Evolutionary conservation across 306 rosid species (phyloP), one percentile per base, ranked within the genome.

Genomic region (Gastrolobium bilobum): DNA sequence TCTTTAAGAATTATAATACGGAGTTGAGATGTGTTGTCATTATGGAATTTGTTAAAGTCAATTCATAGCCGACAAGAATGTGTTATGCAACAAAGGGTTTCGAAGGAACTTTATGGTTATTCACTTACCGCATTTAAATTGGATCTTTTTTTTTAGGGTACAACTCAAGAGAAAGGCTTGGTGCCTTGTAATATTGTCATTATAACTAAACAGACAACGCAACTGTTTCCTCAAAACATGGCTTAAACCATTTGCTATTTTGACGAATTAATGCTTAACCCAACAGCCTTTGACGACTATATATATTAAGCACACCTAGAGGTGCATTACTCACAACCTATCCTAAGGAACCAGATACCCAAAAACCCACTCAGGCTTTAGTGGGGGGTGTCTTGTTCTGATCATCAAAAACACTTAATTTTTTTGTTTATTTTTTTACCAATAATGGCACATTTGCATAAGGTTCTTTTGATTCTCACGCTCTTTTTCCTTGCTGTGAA

Each of bases 381-480:
- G 76, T 37, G 39, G 37, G 46, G 43, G 39, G 81, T 47, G 37
- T 81, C 58, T 75, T 81, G 51, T 54, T 2, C 4, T 6, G 0
- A 4, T 60, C 11, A 7, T 7, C 6, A n/a, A 51, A 68, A 47
- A n/a, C 11, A 20, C 26, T 20, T 20, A 20, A 20, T 20, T 13
- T 66, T 39, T 42, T 5, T 15, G 4, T 4, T 10, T 3, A 6
- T 57, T 30, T 4, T n/a, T n/a, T 14, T 5, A 14, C 10, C 84
- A 75, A 79, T 79, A 75, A 89, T 89, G 99, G 80, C 85, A 46
- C 60, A 82, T 58, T 56, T 81, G 39, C 43, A 6, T 20, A 81
- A 88, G 71, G 74, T 84, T 64, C 13, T 87, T 52, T 52, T 46
- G 2, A 34, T 92, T 52, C 65, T 84, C 7, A 65, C 80, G 53